Evolutionary conservation across 176 grass and related monocot species (phyloP), one percentile per base, ranked within the genome.

Genomic region (Microstegium vimineum): DNA sequence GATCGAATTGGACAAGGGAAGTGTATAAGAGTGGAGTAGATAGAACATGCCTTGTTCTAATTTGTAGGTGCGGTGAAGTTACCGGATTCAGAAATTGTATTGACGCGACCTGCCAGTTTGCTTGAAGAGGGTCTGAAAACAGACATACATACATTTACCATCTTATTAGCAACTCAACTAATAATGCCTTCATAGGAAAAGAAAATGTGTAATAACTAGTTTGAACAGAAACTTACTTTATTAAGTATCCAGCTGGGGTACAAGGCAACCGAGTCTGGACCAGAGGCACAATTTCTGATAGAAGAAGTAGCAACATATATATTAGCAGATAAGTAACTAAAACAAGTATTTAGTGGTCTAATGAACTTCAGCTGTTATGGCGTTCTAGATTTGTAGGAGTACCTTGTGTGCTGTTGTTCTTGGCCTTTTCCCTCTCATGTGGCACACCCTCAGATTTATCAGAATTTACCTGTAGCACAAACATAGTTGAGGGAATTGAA

Each of bases 81-180:
- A 10, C 22, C 4, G 28, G 60, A 23, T 78, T 62, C 85, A 33
- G 57, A 62, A n/a, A 37, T 52, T 65, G 33, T 20, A 62, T 72
- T 83, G 65, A 62, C 28, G 18, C 23, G 32, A 23, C 4, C 2
- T 46, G 49, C 26, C 20, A 75, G 41, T 6, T 41, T 84, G 76
- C 47, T 75, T 49, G 86, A 65, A 27, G 86, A 74, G 5, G 74
- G 82, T 69, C 91, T 93, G 74, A 30, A 75, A 85, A 80, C 5
- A 54, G 26, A 54, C 12, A 75, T 30, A 54, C 12, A 75, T 30
- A 59, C 37, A 82, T 76, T 83, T 83, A 14, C 3, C 6, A 75
- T 57, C 7, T 35, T 61, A 14, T 60, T 9, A 41, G n/a, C 2
- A 62, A 47, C 23, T 42, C 10, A 69, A 60, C 6, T 49, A 23